Percentiles rank a stretch among this genome's conserved stretches.
Conservation (phyloP, 1,284 basidiomycete genomes). For the Fomitopsis palustris region DNA sequence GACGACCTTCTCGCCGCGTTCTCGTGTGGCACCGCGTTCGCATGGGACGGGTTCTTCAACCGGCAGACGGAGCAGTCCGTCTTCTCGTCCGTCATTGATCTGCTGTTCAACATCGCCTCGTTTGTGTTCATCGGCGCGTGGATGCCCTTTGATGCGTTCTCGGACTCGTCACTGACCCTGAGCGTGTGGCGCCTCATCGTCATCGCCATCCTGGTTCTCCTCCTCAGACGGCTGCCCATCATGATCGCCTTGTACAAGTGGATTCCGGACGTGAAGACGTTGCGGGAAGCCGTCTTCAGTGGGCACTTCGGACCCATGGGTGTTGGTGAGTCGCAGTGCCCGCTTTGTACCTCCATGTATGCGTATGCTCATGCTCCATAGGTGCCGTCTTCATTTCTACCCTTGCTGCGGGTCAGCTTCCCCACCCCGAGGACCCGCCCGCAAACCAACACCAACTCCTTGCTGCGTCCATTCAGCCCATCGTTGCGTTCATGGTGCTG, state of each 20-base stretch:
- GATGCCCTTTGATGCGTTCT: conserved; percentile 86
- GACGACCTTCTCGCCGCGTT: conserved; percentile 95
- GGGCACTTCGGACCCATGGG: conserved; percentile 96
- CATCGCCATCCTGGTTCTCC: conserved; percentile 74
- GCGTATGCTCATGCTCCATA: conserved; percentile 22
- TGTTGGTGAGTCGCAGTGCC: conserved; percentile 48
- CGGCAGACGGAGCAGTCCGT: conserved; percentile 93
- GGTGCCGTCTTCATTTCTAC: conserved; percentile 91
- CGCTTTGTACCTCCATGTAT: neutral
- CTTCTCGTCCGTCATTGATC: conserved; percentile 94
- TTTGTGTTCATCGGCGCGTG: conserved; percentile 95
- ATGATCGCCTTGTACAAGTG: conserved; percentile 83
- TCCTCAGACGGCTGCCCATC: conserved; percentile 80
- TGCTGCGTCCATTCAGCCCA: conserved; percentile 78
- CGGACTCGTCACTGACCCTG: conserved; percentile 61
- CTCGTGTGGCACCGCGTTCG: conserved; percentile 93
- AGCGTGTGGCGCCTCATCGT: conserved; percentile 82
- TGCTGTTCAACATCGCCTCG: conserved; percentile 86
- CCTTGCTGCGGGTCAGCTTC: conserved; percentile 71
- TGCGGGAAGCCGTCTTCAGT: conserved; percentile 82
- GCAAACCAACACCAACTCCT: conserved; percentile 64
- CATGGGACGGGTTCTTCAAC: conserved; percentile 99
- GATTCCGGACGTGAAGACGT: conserved; percentile 92
- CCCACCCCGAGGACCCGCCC: conserved; percentile 50
- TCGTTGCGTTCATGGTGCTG: conserved; percentile 90